Percentiles rank a stretch among this genome's conserved stretches.
Evolutionary conservation across 2,329 filamentous ascomycete genomes (phyloP).

Genomic region (Calcarisporium arbuscula): DNA sequence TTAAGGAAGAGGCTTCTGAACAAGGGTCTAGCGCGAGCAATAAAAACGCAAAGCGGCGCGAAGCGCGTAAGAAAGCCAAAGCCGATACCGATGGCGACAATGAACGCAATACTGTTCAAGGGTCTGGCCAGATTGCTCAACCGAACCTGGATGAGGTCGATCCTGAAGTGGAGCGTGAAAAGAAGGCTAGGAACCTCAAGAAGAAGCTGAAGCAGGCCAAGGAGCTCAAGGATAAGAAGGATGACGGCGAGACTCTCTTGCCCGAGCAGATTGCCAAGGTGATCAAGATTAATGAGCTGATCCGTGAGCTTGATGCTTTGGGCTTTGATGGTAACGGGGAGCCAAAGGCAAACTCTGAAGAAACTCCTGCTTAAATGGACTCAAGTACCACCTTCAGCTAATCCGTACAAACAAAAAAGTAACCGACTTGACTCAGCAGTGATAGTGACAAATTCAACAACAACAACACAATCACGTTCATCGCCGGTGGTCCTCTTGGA

Average conservation of each 20-base stretch:
- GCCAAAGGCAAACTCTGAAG: slow-evolving; percentile 25
- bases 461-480: too few species aligned
- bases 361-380: slow-evolving; percentile 2
- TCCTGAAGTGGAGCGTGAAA: slow-evolving; percentile 74
- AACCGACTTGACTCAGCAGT: too few species aligned
- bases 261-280: slow-evolving; percentile 97
- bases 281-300: slow-evolving; percentile 91
- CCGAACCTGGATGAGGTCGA: slow-evolving; percentile 44
- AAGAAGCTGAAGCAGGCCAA: slow-evolving; percentile 95
- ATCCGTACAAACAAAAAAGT: too few species aligned
- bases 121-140: slow-evolving; percentile 15
- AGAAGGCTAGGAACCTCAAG: slow-evolving; percentile 83
- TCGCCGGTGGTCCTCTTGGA: too few species aligned
- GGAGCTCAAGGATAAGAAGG: slow-evolving; percentile 86
- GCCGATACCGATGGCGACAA: slow-evolving; percentile 53
- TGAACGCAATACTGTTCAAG: slow-evolving; percentile 27
- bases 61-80: slow-evolving; percentile 50
- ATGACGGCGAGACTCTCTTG: slow-evolving; percentile 73
- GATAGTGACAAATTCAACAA: too few species aligned
- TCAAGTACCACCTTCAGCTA: too few species aligned
- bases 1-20: slow-evolving; percentile 43
- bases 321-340: slow-evolving; percentile 80
- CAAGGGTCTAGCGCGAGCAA: slow-evolving; percentile 51
- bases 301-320: slow-evolving; percentile 77
- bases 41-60: slow-evolving; percentile 78